Percentiles rank a stretch among this genome's conserved stretches.
Evolutionary conservation across 306 rosid genomes (phyloP).

Genomic region (Styphnolobium japonicum): DNA sequence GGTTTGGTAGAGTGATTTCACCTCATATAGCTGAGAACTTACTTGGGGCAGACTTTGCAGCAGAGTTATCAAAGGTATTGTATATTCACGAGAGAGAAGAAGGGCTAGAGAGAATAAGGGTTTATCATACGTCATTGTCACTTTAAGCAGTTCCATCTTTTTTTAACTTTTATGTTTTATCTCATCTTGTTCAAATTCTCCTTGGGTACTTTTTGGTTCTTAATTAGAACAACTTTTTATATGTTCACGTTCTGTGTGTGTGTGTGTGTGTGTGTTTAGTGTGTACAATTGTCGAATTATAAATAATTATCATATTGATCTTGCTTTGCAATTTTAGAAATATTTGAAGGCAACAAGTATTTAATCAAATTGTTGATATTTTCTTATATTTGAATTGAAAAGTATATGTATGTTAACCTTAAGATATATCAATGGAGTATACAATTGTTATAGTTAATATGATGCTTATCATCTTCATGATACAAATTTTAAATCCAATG

Average conservation of each 20-base stretch:
- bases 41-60: constrained; percentile 84
- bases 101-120: not conserved
- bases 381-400: not conserved
- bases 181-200: not conserved
- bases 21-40: constrained; percentile 90
- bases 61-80: constrained; percentile 94
- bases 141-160: not conserved
- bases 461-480: not conserved
- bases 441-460: not conserved
- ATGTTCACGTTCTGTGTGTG: no score
- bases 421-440: not conserved
- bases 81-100: not conserved
- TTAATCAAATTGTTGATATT: not conserved
- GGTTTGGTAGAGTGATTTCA: constrained; percentile 94
- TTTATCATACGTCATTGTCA: not conserved
- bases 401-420: not conserved
- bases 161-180: not conserved
- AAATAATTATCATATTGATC: not conserved
- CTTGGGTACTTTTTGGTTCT: not conserved
- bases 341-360: not conserved
- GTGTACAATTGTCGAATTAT: not conserved
- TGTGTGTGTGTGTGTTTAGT: no score
- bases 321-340: not conserved
- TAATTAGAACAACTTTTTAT: not conserved
- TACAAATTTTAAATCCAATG: not conserved